Base-by-base conservation (phyloP, 1,139 yeast species). In the Taphrina populina region DNA sequence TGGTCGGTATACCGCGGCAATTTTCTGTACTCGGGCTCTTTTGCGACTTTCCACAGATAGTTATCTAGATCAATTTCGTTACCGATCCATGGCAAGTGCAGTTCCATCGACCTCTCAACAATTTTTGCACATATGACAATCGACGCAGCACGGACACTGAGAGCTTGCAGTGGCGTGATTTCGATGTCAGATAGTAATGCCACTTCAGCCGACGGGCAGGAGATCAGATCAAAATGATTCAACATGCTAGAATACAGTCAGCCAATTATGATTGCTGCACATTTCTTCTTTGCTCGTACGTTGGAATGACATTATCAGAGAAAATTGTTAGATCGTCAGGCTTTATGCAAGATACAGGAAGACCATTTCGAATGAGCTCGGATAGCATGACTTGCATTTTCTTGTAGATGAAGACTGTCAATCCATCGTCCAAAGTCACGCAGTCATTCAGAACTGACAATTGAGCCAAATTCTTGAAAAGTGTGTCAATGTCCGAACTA, bases 321-420 rank as follows among this genome's bases (percentile, higher is more conserved):
- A 49, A 49, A 33, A 49, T 39, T 7, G 54, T 49, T 40, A 49
- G 27, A 32, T 39, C 46, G 10, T 33, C 54, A 3, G 37, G 30
- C 32, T 24, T n/a, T 20, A 49, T 21, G 24, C 54, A 49, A 1
- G 46, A 15, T 8, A 49, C 10, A 3, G 21, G n/a, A 15, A 37
- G n/a, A 13, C 54, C 54, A 13, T 39, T 40, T 21, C 54, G 21
- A 11, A 24, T 26, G 27, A 49, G 39, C 24, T 49, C 54, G 3
- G 54, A 49, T 10, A 49, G 21, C 54, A 49, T 49, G 39, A 49
- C 44, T 39, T 49, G 54, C 21, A 26, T 34, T 26, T 49, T 49
- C 26, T 49, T 49, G 46, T 37, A 37, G 39, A 49, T 39, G 20
- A 11, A 29, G 10, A 49, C 36, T 10, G 11, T 7, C 7, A 39